Conservation (phyloP, 306 rosid species). For the Trichosanthes truncata region DNA sequence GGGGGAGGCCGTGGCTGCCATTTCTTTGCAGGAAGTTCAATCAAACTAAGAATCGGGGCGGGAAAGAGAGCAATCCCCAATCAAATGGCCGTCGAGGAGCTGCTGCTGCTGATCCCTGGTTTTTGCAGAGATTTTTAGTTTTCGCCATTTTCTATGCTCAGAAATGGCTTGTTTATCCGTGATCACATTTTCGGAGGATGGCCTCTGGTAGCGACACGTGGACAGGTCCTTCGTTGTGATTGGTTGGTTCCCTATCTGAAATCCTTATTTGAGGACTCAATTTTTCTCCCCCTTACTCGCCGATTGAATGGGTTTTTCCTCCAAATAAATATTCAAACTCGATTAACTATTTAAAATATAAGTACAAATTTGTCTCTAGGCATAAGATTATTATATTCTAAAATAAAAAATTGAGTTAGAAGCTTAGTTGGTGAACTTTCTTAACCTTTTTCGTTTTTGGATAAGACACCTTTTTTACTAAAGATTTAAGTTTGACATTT, state of each 20-base stretch:
- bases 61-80: neutral
- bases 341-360: neutral
- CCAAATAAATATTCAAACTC: neutral
- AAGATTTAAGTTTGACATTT: too few relatives aligned
- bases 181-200: constrained; percentile 1
- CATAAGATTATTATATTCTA: neutral
- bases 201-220: constrained; percentile 43
- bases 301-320: neutral
- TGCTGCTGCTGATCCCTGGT: neutral
- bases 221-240: constrained; percentile 18
- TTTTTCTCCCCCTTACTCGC: neutral
- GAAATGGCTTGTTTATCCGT: constrained; percentile 37
- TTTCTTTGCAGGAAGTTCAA: constrained; percentile 2
- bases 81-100: neutral
- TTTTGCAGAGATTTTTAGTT: neutral
- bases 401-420: too few relatives aligned
- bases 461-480: too few relatives aligned
- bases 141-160: constrained; percentile 12
- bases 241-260: constrained; percentile 64
- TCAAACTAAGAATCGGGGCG: constrained; percentile 8
- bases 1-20: constrained; percentile 54
- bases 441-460: too few relatives aligned
- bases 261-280: constrained; percentile 30
- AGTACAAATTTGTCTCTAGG: neutral
- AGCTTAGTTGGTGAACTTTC: too few relatives aligned